phyloP scores from a whole-genome alignment of 169 alveolate species.

The Theileria parva region DNA sequence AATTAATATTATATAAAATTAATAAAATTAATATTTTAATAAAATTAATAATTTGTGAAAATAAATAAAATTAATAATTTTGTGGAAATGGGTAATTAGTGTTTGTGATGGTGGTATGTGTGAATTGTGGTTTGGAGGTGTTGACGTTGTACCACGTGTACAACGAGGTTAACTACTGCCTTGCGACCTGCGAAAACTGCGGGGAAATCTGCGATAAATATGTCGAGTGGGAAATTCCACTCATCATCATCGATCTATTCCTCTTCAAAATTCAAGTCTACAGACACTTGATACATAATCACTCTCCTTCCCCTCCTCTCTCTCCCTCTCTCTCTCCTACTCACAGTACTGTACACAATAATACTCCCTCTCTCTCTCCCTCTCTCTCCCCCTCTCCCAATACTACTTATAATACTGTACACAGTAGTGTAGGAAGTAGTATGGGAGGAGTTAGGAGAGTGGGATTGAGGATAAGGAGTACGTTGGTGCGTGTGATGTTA shows the following conservation, averaged over 20 bases:
- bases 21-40: not conserved
- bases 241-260: conserved; percentile 45
- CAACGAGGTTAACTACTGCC: conserved; percentile 29
- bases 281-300: conserved; percentile 50
- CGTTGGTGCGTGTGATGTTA: not conserved
- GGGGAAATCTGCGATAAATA: conserved; percentile 62
- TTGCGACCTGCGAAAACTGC: conserved; percentile 46
- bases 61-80: too few relatives aligned
- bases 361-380: too few relatives aligned
- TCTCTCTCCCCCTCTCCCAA: too few relatives aligned
- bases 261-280: conserved; percentile 44
- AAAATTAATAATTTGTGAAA: not conserved
- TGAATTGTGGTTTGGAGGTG: conserved; percentile 55
- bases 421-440: too few relatives aligned
- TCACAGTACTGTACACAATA: too few relatives aligned
- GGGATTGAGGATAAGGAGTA: too few relatives aligned
- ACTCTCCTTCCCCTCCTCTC: not conserved
- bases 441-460: too few relatives aligned
- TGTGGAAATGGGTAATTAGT: not conserved
- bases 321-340: too few relatives aligned
- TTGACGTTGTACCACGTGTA: conserved; percentile 45
- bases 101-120: conserved; percentile 60
- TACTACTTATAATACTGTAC: too few relatives aligned
- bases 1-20: too few relatives aligned
- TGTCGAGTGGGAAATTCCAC: conserved; percentile 59